Evolutionary conservation across 441 rosid genomes (phyloP).

Genomic region (Viola pubescens): DNA sequence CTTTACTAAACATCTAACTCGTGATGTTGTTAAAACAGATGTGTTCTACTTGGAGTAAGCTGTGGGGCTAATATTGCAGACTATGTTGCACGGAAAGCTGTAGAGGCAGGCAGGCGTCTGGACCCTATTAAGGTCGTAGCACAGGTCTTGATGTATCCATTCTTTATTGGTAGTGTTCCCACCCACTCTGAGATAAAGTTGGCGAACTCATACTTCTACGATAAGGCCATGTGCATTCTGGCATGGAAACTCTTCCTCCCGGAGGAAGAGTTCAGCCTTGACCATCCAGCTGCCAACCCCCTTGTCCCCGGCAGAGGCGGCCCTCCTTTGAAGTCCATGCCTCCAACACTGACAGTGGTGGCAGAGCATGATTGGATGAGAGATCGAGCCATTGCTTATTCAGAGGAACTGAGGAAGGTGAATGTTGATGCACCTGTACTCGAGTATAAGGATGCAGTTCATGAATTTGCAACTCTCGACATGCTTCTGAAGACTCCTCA

Average conservation of each 20-base stretch:
- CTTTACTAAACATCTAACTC: conserved; percentile 4
- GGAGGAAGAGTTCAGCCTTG: conserved; percentile 67
- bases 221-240: conserved; percentile 66
- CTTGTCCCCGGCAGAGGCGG: conserved; percentile 67
- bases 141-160: conserved; percentile 84
- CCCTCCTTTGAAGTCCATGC: conserved; percentile 78
- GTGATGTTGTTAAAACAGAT: conserved; percentile 40
- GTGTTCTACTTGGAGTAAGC: conserved; percentile 87
- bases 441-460: conserved; percentile 91
- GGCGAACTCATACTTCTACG: conserved; percentile 86
- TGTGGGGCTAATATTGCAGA: conserved; percentile 89
- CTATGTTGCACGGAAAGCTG: conserved; percentile 70
- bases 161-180: conserved; percentile 71
- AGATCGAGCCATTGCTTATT: conserved; percentile 88
- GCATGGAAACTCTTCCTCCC: conserved; percentile 91
- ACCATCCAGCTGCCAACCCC: conserved; percentile 85
- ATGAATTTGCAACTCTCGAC: conserved; percentile 89
- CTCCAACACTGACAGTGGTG: conserved; percentile 83
- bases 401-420: conserved; percentile 80
- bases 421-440: conserved; percentile 87
- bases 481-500: conserved; percentile 81
- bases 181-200: conserved; percentile 83
- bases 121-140: conserved; percentile 90
- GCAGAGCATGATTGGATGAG: conserved; percentile 98
- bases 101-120: conserved; percentile 64